These are phyloP conservation scores for Neofusicoccum cordaticola DNA, from an alignment of 2,329 filamentous ascomycete species.

Conservation along the genomic window DNA sequence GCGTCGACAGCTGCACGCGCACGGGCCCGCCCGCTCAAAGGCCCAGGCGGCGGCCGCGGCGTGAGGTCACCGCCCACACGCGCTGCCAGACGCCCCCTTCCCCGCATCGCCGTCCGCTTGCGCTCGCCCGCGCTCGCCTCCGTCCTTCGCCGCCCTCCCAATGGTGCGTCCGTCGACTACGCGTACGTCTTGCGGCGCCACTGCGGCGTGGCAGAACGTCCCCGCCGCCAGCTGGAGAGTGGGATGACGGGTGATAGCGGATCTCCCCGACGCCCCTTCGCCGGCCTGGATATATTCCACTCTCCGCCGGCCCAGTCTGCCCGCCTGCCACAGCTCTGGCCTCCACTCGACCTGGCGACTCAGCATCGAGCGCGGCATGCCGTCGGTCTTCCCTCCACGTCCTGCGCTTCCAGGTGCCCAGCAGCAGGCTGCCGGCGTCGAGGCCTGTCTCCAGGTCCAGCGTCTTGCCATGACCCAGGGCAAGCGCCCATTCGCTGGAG, in stretches of 20 bases:
- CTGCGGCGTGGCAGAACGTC: background rate
- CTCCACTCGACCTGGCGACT: too few relatives aligned
- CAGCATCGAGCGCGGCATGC: background rate
- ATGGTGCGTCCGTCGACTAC: background rate
- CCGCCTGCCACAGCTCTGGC: too few relatives aligned
- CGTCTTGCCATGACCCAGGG: slow-evolving; percentile 42
- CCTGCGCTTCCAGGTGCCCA: background rate
- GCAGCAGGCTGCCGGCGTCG: slow-evolving; percentile 25
- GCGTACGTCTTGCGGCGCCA: background rate
- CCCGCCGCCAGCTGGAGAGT: background rate
- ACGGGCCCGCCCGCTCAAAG: background rate
- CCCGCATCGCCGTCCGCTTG: too few relatives aligned
- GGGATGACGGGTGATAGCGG: slow-evolving; percentile 4
- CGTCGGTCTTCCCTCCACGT: background rate
- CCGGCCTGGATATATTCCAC: too few relatives aligned
- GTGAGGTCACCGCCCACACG: background rate
- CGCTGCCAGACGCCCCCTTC: background rate
- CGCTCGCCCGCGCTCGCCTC: too few relatives aligned
- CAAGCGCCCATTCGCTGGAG: slow-evolving; percentile 51
- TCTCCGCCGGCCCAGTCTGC: too few relatives aligned
- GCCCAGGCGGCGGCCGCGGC: background rate
- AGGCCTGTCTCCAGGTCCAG: slow-evolving; percentile 44
- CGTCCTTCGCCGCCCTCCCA: background rate
- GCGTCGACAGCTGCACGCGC: background rate
- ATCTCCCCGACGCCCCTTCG: background rate